Conservation (phyloP, 768 basidiomycete genomes). For the Suillus subaureus region DNA sequence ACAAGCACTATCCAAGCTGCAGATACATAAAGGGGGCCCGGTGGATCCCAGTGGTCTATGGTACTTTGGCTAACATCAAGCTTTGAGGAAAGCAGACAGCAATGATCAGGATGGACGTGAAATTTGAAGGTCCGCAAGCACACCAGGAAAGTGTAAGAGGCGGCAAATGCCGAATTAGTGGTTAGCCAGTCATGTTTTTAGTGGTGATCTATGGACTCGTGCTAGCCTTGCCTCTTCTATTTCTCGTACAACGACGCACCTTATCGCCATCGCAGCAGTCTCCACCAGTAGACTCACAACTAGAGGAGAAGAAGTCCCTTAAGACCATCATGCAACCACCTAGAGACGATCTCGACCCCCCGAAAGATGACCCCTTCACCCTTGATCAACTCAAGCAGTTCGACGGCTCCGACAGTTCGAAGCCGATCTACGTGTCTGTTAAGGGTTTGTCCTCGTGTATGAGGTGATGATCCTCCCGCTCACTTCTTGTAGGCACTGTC, state of each 20-base stretch:
- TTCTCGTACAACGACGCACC: conserved; percentile 24
- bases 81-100: not conserved
- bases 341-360: conserved; percentile 59
- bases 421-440: conserved; percentile 90
- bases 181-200: conserved; percentile 19
- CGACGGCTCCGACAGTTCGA: conserved; percentile 64
- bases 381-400: conserved; percentile 65
- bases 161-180: conserved; percentile 7
- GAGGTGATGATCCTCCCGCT: conserved; percentile 6
- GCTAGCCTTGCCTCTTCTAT: conserved; percentile 33
- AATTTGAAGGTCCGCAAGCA: conserved; percentile 1
- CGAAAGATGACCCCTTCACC: conserved; percentile 81
- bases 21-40: not conserved
- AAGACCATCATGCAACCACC: conserved; percentile 77
- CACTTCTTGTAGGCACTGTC: conserved; percentile 61
- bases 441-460: conserved; percentile 58
- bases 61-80: not conserved
- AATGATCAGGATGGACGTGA: not conserved
- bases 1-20: not conserved
- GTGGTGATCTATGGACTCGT: conserved; percentile 34
- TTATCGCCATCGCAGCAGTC: conserved; percentile 12
- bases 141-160: not conserved
- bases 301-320: conserved; percentile 33
- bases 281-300: conserved; percentile 15
- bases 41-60: not conserved